Conservation (phyloP, 2,329 filamentous ascomycete species). For the Thelonectria rubi region DNA sequence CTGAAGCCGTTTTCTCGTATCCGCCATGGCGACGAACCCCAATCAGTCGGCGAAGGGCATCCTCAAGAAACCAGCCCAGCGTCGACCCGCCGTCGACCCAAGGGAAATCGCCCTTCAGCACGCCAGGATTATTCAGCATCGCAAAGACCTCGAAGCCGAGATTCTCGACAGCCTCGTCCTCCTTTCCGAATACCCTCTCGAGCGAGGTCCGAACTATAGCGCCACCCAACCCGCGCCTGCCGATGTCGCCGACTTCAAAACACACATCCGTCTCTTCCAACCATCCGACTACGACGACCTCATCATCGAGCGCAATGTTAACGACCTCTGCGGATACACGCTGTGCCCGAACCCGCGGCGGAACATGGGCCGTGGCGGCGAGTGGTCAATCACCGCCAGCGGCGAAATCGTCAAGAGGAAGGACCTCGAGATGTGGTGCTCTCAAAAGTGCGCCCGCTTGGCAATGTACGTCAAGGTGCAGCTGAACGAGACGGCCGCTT, state of each 20-base stretch:
- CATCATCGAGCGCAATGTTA: conserved; percentile 87
- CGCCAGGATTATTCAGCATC: conserved; percentile 82
- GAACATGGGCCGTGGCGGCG: conserved; percentile 63
- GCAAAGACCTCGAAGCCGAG: conserved; percentile 78
- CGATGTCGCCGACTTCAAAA: conserved; percentile 73
- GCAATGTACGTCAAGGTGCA: conserved; percentile 91
- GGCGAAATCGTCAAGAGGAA: conserved; percentile 73
- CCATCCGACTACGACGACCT: conserved; percentile 90
- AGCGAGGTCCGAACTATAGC: conserved; percentile 44
- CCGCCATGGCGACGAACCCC: conserved; percentile 40
- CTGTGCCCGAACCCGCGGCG: conserved; percentile 76
- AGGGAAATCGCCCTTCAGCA: conserved; percentile 80
- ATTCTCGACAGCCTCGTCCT: conserved; percentile 78
- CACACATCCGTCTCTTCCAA: conserved; percentile 77
- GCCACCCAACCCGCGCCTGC: conserved; percentile 61
- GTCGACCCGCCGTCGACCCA: conserved; percentile 49
- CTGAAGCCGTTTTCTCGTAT: neutral
- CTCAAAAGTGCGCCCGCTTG: conserved; percentile 77
- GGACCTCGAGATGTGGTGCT: conserved; percentile 89
- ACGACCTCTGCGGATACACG: conserved; percentile 82
- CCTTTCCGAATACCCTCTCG: conserved; percentile 69
- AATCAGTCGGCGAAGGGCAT: conserved; percentile 61
- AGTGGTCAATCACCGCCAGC: conserved; percentile 71
- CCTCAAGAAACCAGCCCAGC: conserved; percentile 62
- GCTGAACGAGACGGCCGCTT: conserved; percentile 83